Base-by-base conservation (phyloP, 2,329 filamentous ascomycete species). In the Sclerotinia trifoliorum region DNA sequence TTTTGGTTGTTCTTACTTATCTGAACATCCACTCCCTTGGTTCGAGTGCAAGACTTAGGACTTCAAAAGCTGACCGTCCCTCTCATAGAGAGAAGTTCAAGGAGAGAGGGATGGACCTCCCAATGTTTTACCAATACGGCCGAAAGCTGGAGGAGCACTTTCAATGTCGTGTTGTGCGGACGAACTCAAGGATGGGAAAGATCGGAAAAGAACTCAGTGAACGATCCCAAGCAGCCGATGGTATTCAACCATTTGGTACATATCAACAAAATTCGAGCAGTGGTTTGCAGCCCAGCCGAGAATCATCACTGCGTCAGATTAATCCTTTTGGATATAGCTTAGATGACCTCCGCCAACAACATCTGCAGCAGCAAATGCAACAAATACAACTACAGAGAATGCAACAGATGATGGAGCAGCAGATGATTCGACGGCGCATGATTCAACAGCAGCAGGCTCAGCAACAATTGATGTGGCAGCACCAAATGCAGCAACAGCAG, bases 1-100 rank as follows among this genome's bases (percentile, higher is more conserved):
- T 29, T 51, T 24, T 39, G 6, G 19, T 21, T 21, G 51, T 35
- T 29, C 17, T 11, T 32, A 57, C 19, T 7, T 15, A 26, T 24
- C 10, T 26, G 3, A 62, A 21, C 0, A 24, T 21, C 32, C n/a
- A 10, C 29, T 24, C 29, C 13, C 29, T 39, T 49, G 10, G 32
- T 26, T 24, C 5, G 58, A 39, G 29, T 35, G 58, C 44, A 39
- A 39, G 1, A 42, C 15, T 26, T 51, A 2, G 15, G 21, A 42
- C 21, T 5, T n/a, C 5, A 19, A 32, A 46, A 6, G n/a, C 66
- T 68, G 46, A 68, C 52, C 6, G 2, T n/a, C 8, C 1, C 35
- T 21, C 15, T 11, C 26, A 26, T 52, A 68, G 66, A 19, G 66
- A 68, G 11, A 49, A 52, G 13, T 68, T 68, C 15, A 68, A 68